A percentile compares a stretch with the other conserved stretches of the same genome.
Evolutionary conservation across 495 filamentous ascomycete species (phyloP).

Genomic region (Xylaria intraflava): DNA sequence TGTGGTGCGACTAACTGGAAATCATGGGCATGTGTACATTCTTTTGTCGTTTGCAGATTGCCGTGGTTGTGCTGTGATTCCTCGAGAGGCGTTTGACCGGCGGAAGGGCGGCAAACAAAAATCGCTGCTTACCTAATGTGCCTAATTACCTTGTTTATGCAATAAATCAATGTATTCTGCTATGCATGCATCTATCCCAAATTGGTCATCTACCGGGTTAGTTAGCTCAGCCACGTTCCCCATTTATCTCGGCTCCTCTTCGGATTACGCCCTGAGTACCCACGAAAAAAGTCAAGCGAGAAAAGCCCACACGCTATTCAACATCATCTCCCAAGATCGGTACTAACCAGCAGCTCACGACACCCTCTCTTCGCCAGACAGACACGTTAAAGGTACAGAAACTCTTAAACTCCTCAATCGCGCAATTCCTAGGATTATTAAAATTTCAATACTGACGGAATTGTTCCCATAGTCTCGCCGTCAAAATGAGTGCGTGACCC

Average conservation of each 20-base stretch:
- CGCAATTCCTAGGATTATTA: background rate
- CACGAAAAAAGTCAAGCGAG: slow-evolving; percentile 29
- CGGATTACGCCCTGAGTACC: slow-evolving; percentile 21
- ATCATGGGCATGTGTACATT: too few relatives aligned
- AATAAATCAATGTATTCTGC: too few relatives aligned
- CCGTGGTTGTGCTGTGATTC: too few relatives aligned
- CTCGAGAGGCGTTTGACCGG: too few relatives aligned
- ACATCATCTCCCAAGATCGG: slow-evolving; percentile 8
- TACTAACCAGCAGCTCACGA: slow-evolving; percentile 15
- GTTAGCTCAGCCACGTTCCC: background rate
- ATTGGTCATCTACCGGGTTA: background rate
- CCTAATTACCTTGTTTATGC: too few relatives aligned
- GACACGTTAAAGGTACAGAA: slow-evolving; percentile 23
- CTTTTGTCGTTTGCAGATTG: too few relatives aligned
- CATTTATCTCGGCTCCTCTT: slow-evolving; percentile 19
- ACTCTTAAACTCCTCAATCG: background rate
- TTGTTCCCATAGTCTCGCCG: slow-evolving; percentile 18
- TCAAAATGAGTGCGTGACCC: slow-evolving; percentile 30
- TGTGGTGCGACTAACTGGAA: too few relatives aligned
- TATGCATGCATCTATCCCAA: too few relatives aligned
- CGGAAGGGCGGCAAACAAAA: too few relatives aligned
- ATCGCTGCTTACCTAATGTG: too few relatives aligned
- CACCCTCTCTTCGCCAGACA: slow-evolving; percentile 18
- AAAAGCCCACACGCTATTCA: slow-evolving; percentile 18
- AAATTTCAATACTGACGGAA: slow-evolving; percentile 12